A percentile compares a stretch with the other conserved stretches of the same genome.
phyloP scores from a whole-genome alignment of 768 basidiomycete genomes.

The Phylloporus sp. region DNA sequence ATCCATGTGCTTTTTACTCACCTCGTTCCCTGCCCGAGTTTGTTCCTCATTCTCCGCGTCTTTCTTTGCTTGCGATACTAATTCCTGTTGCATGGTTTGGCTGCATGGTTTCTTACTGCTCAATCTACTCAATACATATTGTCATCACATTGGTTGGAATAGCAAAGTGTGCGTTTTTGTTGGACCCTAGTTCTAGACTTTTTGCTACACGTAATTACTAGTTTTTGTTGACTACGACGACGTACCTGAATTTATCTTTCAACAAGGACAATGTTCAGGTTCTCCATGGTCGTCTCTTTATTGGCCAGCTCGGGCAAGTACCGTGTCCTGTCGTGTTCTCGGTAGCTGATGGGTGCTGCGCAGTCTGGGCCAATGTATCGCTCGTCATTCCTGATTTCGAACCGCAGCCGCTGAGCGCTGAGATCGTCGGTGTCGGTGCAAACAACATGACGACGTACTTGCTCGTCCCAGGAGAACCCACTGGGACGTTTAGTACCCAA shows the following conservation, averaged over 20 bases:
- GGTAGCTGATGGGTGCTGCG: not conserved
- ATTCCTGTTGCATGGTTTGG: conserved; percentile 21
- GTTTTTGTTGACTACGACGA: not conserved
- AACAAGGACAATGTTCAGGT: not conserved
- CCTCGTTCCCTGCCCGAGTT: not conserved
- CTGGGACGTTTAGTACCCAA: conserved; percentile 27
- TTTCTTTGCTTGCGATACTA: conserved; percentile 9
- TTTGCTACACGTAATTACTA: not conserved
- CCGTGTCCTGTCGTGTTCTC: not conserved
- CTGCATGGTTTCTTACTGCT: conserved; percentile 19
- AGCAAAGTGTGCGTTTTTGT: conserved; percentile 1
- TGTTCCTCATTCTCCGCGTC: not conserved
- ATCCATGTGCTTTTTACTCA: conserved; percentile 1
- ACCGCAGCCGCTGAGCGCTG: conserved; percentile 40
- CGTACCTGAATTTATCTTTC: too few species aligned
- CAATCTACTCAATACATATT: conserved; percentile 26
- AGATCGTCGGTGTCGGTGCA: conserved; percentile 38
- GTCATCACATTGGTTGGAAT: conserved; percentile 17
- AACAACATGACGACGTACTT: conserved; percentile 43
- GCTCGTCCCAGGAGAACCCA: conserved; percentile 34
- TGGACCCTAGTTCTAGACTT: not conserved
- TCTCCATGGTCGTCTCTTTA: not conserved
- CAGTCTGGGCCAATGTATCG: conserved; percentile 25
- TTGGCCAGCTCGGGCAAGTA: conserved; percentile 6
- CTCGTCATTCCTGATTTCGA: conserved; percentile 46